phyloP scores from a whole-genome alignment of 257 asterid genomes.

The Thymus mandschuricus region DNA sequence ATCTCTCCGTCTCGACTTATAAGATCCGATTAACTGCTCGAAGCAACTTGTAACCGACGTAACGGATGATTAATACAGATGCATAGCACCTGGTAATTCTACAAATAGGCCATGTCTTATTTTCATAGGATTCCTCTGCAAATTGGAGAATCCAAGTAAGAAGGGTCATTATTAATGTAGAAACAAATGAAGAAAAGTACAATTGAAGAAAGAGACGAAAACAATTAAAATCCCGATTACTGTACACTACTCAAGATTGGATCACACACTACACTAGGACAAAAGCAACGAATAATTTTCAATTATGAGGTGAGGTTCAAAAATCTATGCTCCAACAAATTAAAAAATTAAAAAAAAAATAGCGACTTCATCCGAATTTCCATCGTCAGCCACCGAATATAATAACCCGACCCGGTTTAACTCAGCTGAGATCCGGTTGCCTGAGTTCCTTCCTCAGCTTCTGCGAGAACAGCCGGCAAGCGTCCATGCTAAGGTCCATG shows the following conservation, averaged over 20 bases:
- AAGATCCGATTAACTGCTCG: too few species aligned
- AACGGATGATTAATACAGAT: not conserved
- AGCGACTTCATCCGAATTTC: constrained; percentile 12
- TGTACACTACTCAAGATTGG: constrained; percentile 48
- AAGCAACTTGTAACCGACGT: too few species aligned
- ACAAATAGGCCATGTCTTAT: constrained; percentile 8
- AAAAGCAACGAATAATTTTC: not conserved
- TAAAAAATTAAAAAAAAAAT: not conserved
- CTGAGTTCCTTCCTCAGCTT: constrained; percentile 83
- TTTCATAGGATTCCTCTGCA: constrained; percentile 34
- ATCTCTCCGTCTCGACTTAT: too few species aligned
- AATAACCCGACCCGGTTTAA: not conserved
- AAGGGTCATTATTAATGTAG: constrained; percentile 33
- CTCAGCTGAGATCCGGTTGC: constrained; percentile 54
- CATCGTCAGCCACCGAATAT: not conserved
- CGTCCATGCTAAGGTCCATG: constrained; percentile 92
- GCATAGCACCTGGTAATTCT: not conserved
- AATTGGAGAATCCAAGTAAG: constrained; percentile 7
- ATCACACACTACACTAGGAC: not conserved
- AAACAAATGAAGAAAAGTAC: constrained; percentile 33
- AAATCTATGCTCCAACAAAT: not conserved
- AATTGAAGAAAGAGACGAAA: constrained; percentile 12
- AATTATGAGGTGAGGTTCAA: not conserved
- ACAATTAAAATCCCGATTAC: constrained; percentile 26
- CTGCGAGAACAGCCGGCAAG: constrained; percentile 73